Percentiles rank a stretch among this genome's conserved stretches.
Conservation (phyloP, 148 eudicot species). For the Dianthus caryophyllus region DNA sequence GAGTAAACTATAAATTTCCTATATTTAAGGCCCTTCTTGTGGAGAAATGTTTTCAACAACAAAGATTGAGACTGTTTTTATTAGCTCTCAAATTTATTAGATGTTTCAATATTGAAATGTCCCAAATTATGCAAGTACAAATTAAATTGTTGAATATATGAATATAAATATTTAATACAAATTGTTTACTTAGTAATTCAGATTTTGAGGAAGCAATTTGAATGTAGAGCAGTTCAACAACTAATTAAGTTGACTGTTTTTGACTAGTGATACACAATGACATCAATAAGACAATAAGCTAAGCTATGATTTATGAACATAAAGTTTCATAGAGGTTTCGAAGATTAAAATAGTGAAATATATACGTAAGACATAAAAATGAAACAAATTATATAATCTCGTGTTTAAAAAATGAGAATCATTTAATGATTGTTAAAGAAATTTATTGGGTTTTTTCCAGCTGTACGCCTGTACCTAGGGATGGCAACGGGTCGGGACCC, state of each 20-base stretch:
- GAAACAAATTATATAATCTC: too few relatives aligned
- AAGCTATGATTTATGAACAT: too few relatives aligned
- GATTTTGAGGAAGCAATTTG: slow-evolving; percentile 5
- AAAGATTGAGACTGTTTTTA: slow-evolving; percentile 1
- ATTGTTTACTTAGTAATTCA: slow-evolving; percentile 4
- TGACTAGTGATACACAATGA: slow-evolving; percentile 13
- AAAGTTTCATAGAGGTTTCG: too few relatives aligned
- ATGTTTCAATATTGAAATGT: background rate
- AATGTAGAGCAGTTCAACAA: slow-evolving; percentile 27
- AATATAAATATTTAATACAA: background rate
- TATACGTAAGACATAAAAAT: too few relatives aligned
- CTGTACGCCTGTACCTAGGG: too few relatives aligned
- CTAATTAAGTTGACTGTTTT: slow-evolving; percentile 23
- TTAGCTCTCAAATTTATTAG: background rate
- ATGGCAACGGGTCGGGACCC: too few relatives aligned
- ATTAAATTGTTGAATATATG: background rate
- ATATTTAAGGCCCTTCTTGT: slow-evolving; percentile 16
- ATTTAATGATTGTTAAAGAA: too few relatives aligned
- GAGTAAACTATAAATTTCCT: slow-evolving; percentile 7
- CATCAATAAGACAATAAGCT: background rate
- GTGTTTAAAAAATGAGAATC: too few relatives aligned
- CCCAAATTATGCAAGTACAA: background rate
- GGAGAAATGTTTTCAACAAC: slow-evolving; percentile 14
- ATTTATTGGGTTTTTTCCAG: too few relatives aligned
- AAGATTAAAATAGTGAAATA: too few relatives aligned